phyloP scores from a whole-genome alignment of 2,329 filamentous ascomycete genomes.

The Epichloe brachyelytri region DNA sequence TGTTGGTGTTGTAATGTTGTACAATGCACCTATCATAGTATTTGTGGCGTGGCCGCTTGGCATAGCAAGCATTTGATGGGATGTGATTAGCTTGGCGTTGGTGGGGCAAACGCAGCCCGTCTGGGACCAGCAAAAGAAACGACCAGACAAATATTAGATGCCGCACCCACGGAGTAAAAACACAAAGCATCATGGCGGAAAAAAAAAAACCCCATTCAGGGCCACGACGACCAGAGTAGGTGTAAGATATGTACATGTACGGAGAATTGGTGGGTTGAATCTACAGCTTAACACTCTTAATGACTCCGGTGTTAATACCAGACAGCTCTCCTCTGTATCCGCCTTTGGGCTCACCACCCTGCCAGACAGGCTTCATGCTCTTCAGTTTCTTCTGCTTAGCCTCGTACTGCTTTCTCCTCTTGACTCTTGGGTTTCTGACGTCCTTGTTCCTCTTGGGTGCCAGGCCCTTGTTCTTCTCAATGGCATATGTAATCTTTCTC shows the following conservation, averaged over 20 bases:
- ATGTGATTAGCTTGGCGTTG: not conserved
- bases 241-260: not conserved
- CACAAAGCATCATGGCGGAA: not conserved
- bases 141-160: not conserved
- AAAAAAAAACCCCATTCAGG: no score
- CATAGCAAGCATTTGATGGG: not conserved
- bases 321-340: conserved; percentile 86
- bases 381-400: conserved; percentile 95
- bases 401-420: conserved; percentile 95
- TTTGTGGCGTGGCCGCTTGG: not conserved
- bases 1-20: not conserved
- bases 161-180: no score
- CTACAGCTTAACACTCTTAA: conserved; percentile 87
- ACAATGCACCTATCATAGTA: not conserved
- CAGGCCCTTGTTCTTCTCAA: conserved; percentile 95
- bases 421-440: conserved; percentile 85
- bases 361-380: conserved; percentile 75
- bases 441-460: conserved; percentile 87
- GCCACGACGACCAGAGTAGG: no score
- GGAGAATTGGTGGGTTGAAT: not conserved
- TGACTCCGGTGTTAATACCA: conserved; percentile 86
- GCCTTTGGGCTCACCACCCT: conserved; percentile 70
- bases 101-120: not conserved
- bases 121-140: not conserved
- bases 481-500: conserved; percentile 82